Conservation (phyloP, 1,284 basidiomycete genomes). For the Stereum hirsutum region DNA sequence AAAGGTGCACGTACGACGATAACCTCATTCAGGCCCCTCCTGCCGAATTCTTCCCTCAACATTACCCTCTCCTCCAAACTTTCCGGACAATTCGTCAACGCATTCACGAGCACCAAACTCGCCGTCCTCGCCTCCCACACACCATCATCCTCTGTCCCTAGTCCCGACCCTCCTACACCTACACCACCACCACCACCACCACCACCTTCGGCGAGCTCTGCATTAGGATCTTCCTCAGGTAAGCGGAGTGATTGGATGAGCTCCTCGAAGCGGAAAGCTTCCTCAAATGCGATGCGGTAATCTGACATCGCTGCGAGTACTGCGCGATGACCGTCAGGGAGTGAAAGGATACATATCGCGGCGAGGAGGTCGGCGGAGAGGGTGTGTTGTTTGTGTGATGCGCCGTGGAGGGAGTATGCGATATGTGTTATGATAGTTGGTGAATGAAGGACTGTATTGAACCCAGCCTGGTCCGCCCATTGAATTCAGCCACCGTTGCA, state of each 20-base stretch:
- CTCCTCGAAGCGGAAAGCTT: constrained; percentile 74
- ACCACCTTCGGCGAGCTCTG: constrained; percentile 20
- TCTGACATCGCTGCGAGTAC: constrained; percentile 78
- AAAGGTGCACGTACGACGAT: constrained; percentile 55
- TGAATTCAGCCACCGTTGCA: constrained; percentile 3
- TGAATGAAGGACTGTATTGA: constrained; percentile 58
- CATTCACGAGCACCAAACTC: constrained; percentile 74
- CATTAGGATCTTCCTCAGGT: constrained; percentile 33
- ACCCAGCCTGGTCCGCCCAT: constrained; percentile 46
- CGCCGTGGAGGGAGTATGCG: constrained; percentile 58
- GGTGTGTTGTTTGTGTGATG: constrained; percentile 64
- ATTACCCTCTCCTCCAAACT: constrained; percentile 71
- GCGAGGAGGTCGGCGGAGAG: constrained; percentile 75
- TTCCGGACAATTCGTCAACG: constrained; percentile 71
- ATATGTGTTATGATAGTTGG: constrained; percentile 68
- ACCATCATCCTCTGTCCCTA: constrained; percentile 47
- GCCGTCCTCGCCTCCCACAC: constrained; percentile 79
- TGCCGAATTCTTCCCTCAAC: constrained; percentile 72
- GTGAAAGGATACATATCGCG: constrained; percentile 72
- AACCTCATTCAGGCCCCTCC: constrained; percentile 76
- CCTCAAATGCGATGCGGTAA: constrained; percentile 62
- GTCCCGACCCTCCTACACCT: constrained; percentile 16
- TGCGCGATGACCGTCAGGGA: constrained; percentile 61
- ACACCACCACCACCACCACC: neutral
- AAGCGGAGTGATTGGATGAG: constrained; percentile 59